Base-by-base conservation (phyloP, 2,329 filamentous ascomycete species). In the Aspergillus fijiensis region DNA sequence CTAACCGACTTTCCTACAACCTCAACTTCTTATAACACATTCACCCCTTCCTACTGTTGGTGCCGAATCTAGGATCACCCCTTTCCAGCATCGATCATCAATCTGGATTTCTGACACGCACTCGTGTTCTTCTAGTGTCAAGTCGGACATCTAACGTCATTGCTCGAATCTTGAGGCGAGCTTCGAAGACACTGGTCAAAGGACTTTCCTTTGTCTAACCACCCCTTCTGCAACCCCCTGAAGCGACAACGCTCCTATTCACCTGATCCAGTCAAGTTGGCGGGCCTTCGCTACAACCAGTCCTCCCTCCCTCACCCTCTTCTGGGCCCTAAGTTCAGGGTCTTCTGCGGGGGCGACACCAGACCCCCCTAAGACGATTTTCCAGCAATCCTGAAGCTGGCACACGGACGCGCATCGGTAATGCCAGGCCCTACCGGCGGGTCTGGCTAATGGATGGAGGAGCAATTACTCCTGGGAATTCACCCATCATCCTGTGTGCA, bases 261-360 rank as follows among this genome's bases (percentile, higher is more conserved):
- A 31, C 57, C 60, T 51, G 63, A 84, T 79, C 86, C 86, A 87
- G 89, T 87, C 92, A 96, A 96, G 87, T 96, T 96, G 92, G 92
- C 91, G 91, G 90, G 89, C 85, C 82, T 87, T 87, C 86, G 84
- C 80, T 83, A 84, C 80, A 79, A 84, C 79, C 81, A 85, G 81
- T 86, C 90, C 78, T 89, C 87, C 79, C 89, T 89, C 81, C 84
- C 89, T 77, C 89, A 89, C 84, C 93, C 92, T 86, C 91, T 96
- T 82, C 89, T 94, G 79, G 92, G 92, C 84, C 94, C 92, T 80
- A 88, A 88, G 77, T 88, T 88, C 84, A 91, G 92, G 92, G 92
- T 96, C 87, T 94, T 94, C 80, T 88, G 88, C 84, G 93, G 94
- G 89, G 91, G 92, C 83, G 91, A 95, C 84, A 95, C 92, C 84